Base-by-base conservation (phyloP, 768 basidiomycete species). In the Boletus insuetus region DNA sequence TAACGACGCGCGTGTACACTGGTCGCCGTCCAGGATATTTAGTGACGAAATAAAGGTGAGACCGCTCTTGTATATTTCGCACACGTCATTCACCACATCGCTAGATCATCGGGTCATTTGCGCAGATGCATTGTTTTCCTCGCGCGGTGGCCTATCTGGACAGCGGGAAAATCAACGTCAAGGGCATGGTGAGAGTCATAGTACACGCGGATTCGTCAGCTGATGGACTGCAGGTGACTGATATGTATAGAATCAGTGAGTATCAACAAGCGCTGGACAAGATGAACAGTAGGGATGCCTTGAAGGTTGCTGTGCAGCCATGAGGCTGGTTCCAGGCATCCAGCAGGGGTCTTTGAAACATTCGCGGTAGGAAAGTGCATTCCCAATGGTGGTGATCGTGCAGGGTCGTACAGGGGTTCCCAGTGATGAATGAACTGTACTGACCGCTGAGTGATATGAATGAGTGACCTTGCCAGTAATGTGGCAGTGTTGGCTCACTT, bases 111-210 rank as follows among this genome's bases (percentile, higher is more conserved):
- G 88, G 90, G 12, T 92, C 91, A 0, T 92, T 93, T 75, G 85
- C 91, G 6, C 91, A 92, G 62, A 86, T 83, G 1, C 84, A 79
- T 74, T 91, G 91, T 71, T 94, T 95, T 82, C 90, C 91, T 40
- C 84, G 92, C 7, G 90, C 91, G 5, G 85, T 94, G 42, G 86
- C 84, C 3, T 92, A 93, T 66, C 81, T 94, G 26, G 91, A 94
- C 60, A 82, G 82, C 58, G 87, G 89, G 16, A 93, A 89, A 75
- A 77, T 94, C 63, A 85, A 80, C 43, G 81, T 87, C 22, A 84
- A 87, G 66, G 89, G 86, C 20, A 88, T 91, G 77, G 86, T 87
- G 49, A 39, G 56, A 37, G 42, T 46, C 26, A 22, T 34, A 37
- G 19, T 22, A 14, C 40, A 13, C 44, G 35, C 32, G 32, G 19